Evolutionary conservation across 306 rosid genomes (phyloP).

Genomic region (Boehmeria nivea): DNA sequence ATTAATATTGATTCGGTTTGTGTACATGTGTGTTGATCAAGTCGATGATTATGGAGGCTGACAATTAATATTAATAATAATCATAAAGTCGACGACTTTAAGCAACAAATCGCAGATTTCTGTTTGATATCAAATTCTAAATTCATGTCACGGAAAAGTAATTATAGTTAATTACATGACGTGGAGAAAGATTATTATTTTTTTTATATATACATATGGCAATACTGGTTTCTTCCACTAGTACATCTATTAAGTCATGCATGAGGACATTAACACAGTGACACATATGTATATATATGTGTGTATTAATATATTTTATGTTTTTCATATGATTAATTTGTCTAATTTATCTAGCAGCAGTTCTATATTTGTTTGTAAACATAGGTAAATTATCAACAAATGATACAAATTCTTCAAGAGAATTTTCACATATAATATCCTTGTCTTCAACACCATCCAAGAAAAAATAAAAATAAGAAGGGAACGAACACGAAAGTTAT

Average conservation of each 20-base stretch:
- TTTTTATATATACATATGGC: background rate
- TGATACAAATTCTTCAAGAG: background rate
- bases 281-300: background rate
- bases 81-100: conserved; percentile 12
- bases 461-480: background rate
- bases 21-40: background rate
- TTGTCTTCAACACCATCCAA: background rate
- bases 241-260: conserved; percentile 1
- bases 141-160: background rate
- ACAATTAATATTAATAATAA: background rate
- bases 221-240: conserved; percentile 8
- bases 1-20: background rate
- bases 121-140: background rate
- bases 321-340: background rate
- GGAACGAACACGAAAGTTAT: background rate
- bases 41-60: conserved; percentile 14
- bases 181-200: background rate
- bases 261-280: background rate
- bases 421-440: too few species aligned
- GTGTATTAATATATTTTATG: background rate
- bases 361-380: too few species aligned
- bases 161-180: conserved; percentile 9
- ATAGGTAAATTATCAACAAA: background rate
- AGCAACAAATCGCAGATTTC: conserved; percentile 5
- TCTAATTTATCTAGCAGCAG: background rate